phyloP scores from a whole-genome alignment of 805 yeast genomes.

The Spathaspora hagerdaliae region DNA sequence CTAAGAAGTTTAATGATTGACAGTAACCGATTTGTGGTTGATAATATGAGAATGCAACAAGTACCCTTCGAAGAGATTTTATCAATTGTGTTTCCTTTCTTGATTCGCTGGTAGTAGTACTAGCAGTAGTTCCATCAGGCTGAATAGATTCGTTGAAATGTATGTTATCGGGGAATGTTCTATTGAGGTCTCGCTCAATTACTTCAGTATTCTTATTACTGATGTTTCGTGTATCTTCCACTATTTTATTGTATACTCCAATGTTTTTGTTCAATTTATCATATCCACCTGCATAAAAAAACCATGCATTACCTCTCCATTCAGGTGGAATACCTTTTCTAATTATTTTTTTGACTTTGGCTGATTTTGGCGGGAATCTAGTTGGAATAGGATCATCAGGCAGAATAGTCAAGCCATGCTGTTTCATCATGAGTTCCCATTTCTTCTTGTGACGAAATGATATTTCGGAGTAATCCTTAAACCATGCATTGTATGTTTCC shows the following conservation, averaged over 20 bases:
- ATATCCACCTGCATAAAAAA: conserved; percentile 84
- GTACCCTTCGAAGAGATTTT: conserved; percentile 70
- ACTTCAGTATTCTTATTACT: conserved; percentile 82
- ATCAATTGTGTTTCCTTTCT: conserved; percentile 60
- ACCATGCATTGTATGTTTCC: conserved; percentile 71
- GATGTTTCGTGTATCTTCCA: conserved; percentile 49
- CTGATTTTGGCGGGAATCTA: conserved; percentile 74
- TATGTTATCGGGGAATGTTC: conserved; percentile 93
- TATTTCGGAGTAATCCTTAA: conserved; percentile 61
- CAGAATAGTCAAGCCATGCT: conserved; percentile 50
- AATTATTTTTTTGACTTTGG: conserved; percentile 73
- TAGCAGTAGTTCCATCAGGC: background rate
- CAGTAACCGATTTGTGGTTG: conserved; percentile 94
- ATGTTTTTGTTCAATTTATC: conserved; percentile 63
- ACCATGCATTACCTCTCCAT: conserved; percentile 98
- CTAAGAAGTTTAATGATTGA: conserved; percentile 89
- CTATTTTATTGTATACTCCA: conserved; percentile 71
- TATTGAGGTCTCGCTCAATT: conserved; percentile 86
- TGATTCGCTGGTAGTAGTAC: background rate
- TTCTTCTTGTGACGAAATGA: conserved; percentile 63
- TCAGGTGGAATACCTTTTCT: conserved; percentile 94
- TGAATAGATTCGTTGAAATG: conserved; percentile 49
- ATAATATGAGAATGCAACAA: conserved; percentile 78
- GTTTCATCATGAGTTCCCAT: conserved; percentile 68
- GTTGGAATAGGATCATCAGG: conserved; percentile 39